Evolutionary conservation across 2,329 filamentous ascomycete genomes (phyloP).

Genomic region (Biscogniauxia mediterranea): DNA sequence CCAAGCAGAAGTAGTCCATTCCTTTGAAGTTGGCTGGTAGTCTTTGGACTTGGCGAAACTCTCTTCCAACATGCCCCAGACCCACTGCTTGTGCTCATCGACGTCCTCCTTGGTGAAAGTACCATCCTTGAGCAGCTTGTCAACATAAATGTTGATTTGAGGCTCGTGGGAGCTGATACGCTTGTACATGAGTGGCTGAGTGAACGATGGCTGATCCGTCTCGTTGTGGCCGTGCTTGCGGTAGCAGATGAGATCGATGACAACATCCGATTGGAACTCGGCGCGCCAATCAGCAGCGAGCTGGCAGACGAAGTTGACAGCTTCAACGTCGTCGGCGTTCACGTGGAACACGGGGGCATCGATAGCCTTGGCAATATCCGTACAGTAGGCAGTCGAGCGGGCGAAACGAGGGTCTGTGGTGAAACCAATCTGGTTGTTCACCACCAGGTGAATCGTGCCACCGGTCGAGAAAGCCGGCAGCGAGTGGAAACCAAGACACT

Average conservation of each 20-base stretch:
- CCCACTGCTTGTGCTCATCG: conserved; percentile 99
- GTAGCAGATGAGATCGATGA: conserved; percentile 98
- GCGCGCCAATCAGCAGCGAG: conserved; percentile 96
- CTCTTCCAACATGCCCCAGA: conserved; percentile 98
- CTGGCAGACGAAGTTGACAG: conserved; percentile 97
- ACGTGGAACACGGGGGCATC: conserved; percentile 99
- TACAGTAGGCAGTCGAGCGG: conserved; percentile 97
- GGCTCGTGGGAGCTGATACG: conserved; percentile 81
- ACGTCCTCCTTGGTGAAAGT: conserved; percentile 97
- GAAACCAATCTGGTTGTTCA: conserved; percentile 99
- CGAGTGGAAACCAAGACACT: conserved; percentile 96
- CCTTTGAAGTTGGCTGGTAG: conserved; percentile 92
- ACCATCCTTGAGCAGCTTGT: conserved; percentile 86
- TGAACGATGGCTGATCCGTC: conserved; percentile 98
- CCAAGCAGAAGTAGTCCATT: conserved; percentile 98
- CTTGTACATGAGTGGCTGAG: conserved; percentile 99
- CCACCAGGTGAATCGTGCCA: conserved; percentile 93
- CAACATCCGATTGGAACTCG: conserved; percentile 97
- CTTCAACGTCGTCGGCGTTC: conserved; percentile 97
- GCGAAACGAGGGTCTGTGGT: conserved; percentile 97
- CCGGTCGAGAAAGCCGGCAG: conserved; percentile 95
- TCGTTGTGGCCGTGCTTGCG: conserved; percentile 99
- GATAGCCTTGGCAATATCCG: conserved; percentile 98
- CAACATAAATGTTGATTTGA: conserved; percentile 86
- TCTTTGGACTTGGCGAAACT: conserved; percentile 97